These are phyloP conservation scores for Cutaneotrichosporon dermatis DNA, from an alignment of 1,284 basidiomycete species.

Conservation along the genomic window DNA sequence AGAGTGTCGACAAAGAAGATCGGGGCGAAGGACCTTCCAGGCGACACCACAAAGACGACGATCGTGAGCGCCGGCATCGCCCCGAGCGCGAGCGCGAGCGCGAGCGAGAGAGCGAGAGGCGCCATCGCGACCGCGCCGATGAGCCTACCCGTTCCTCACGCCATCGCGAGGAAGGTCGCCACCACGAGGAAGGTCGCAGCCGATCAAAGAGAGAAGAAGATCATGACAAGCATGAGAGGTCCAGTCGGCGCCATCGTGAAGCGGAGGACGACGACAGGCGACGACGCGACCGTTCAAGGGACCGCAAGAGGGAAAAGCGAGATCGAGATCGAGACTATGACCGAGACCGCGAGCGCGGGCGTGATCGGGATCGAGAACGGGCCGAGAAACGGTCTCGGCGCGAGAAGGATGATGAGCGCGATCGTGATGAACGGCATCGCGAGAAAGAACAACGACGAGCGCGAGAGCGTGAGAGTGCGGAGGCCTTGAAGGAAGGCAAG, in stretches of 20 bases:
- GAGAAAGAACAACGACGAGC: constrained; percentile 19
- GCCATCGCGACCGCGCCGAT: background rate
- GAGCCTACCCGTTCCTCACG: too few relatives aligned
- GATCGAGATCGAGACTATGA: background rate
- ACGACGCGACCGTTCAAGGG: background rate
- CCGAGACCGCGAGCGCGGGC: background rate
- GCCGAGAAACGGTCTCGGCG: background rate
- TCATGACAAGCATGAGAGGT: background rate
- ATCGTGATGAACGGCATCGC: constrained; percentile 11
- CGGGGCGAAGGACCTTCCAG: background rate
- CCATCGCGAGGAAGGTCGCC: background rate
- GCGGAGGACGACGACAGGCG: constrained; percentile 2
- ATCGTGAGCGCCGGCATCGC: background rate
- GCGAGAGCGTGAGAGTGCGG: constrained; percentile 8
- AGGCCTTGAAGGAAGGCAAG: constrained; percentile 10
- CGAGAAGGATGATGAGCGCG: constrained; percentile 1
- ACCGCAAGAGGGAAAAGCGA: background rate
- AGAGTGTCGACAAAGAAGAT: background rate
- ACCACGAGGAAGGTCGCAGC: constrained; percentile 2
- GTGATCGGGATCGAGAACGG: constrained; percentile 11
- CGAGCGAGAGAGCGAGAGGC: background rate
- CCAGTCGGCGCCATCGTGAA: background rate
- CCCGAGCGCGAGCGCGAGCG: background rate
- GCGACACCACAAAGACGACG: background rate
- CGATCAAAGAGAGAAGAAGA: background rate